Evolutionary conservation across 306 rosid species (phyloP).

Genomic region (Begonia loranthoides): DNA sequence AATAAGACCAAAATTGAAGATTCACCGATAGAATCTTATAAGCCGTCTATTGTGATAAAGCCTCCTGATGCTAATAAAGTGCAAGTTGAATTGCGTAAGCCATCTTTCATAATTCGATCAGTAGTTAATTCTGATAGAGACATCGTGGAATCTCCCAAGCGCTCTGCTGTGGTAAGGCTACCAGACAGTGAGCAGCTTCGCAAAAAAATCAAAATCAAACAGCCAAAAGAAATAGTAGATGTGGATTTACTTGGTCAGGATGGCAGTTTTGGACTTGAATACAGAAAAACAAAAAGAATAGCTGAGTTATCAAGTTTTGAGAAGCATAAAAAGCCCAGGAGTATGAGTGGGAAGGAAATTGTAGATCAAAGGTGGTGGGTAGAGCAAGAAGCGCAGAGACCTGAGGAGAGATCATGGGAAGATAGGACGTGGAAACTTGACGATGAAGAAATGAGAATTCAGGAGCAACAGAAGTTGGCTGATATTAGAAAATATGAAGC

Average conservation of each 20-base stretch:
- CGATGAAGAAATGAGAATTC: conserved; percentile 55
- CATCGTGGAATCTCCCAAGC: conserved; percentile 34
- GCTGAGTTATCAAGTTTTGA: conserved; percentile 63
- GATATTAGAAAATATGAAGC: conserved; percentile 64
- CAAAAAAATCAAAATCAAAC: conserved; percentile 66
- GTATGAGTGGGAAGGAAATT: conserved; percentile 35
- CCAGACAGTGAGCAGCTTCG: conserved; percentile 55
- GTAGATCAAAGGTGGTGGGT: conserved; percentile 64
- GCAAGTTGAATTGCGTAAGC: conserved; percentile 43
- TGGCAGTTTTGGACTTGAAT: conserved; percentile 42
- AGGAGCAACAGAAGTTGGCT: conserved; percentile 47
- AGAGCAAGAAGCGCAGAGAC: conserved; percentile 58
- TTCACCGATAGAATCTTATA: conserved; percentile 41
- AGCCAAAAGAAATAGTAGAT: conserved; percentile 65
- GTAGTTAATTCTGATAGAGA: conserved; percentile 34
- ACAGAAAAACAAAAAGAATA: conserved; percentile 78
- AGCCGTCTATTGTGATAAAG: conserved; percentile 30
- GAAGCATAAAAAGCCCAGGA: conserved; percentile 47
- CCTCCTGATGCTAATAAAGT: conserved; percentile 33
- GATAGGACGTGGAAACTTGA: conserved; percentile 42
- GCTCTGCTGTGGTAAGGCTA: conserved; percentile 28
- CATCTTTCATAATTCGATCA: conserved; percentile 32
- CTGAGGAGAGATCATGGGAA: conserved; percentile 46
- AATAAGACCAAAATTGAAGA: conserved; percentile 57
- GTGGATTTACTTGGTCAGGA: conserved; percentile 51